These are phyloP conservation scores for Aspergillus flavus DNA, from an alignment of 2,329 filamentous ascomycete species.

Conservation along the genomic window DNA sequence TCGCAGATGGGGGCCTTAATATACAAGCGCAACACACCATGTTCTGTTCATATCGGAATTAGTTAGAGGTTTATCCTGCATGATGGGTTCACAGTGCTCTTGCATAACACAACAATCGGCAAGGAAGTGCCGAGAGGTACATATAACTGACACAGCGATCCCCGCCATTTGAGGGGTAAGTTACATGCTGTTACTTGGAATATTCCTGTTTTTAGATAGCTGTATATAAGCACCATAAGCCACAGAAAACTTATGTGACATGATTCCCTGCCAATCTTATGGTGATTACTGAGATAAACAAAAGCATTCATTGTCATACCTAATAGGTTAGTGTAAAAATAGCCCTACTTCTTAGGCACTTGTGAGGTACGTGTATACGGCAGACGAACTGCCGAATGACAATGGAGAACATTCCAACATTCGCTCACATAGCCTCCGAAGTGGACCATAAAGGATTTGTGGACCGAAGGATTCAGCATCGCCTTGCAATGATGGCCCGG, in stretches of 20 bases:
- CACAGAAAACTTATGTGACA: neutral
- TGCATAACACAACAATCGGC: neutral
- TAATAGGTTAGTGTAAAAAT: neutral
- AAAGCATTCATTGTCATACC: neutral
- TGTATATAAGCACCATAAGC: neutral
- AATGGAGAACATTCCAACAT: neutral
- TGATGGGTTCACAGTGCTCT: neutral
- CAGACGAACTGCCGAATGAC: neutral
- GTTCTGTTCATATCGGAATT: neutral
- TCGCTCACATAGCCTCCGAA: neutral
- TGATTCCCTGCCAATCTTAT: neutral
- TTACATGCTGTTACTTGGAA: neutral
- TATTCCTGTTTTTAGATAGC: neutral
- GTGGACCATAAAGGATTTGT: neutral
- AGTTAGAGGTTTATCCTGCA: neutral
- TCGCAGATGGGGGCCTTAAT: neutral
- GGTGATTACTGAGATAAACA: neutral
- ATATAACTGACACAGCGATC: neutral
- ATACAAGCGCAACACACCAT: neutral
- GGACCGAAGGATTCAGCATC: neutral
- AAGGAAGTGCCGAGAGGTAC: neutral
- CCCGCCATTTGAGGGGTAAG: neutral
- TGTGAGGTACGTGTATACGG: neutral
- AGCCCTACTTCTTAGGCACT: neutral
- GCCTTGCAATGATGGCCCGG: neutral